phyloP scores from a whole-genome alignment of 768 basidiomycete species.

The Auricularia heimuer region DNA sequence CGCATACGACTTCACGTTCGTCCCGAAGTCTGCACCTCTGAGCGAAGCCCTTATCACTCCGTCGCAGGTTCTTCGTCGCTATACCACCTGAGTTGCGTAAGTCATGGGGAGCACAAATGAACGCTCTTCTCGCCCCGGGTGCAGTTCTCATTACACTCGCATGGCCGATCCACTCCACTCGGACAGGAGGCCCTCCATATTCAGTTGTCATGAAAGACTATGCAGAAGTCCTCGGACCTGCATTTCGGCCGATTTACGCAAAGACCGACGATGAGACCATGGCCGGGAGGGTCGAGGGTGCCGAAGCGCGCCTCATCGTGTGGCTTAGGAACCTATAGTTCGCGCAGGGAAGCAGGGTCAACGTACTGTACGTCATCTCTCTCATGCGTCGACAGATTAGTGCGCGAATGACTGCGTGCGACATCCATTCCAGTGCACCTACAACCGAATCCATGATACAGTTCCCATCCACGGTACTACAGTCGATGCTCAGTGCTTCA shows the following conservation, averaged over 20 bases:
- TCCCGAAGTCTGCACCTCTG: neutral
- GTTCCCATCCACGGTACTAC: too few relatives aligned
- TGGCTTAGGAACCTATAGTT: neutral
- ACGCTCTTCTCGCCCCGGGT: constrained; percentile 45
- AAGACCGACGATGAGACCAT: neutral
- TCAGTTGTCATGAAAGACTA: neutral
- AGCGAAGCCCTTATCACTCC: neutral
- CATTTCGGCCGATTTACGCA: neutral
- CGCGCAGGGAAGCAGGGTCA: too few relatives aligned
- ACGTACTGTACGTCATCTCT: too few relatives aligned
- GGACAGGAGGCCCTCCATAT: neutral
- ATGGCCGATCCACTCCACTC: neutral
- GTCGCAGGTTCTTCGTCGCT: constrained; percentile 58
- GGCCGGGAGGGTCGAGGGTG: neutral
- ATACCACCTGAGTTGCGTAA: constrained; percentile 44
- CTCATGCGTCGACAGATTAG: too few relatives aligned
- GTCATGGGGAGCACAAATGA: constrained; percentile 52
- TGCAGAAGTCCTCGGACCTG: neutral
- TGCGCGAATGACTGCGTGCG: too few relatives aligned
- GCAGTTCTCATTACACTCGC: constrained; percentile 50
- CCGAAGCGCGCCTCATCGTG: neutral
- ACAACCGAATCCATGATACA: too few relatives aligned
- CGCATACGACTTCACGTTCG: constrained; percentile 56
- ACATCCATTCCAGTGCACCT: too few relatives aligned
- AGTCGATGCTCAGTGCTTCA: too few relatives aligned